Evolutionary conservation across 352 stramenopile genomes (phyloP).

Genomic region (Pythium sukuiense): DNA sequence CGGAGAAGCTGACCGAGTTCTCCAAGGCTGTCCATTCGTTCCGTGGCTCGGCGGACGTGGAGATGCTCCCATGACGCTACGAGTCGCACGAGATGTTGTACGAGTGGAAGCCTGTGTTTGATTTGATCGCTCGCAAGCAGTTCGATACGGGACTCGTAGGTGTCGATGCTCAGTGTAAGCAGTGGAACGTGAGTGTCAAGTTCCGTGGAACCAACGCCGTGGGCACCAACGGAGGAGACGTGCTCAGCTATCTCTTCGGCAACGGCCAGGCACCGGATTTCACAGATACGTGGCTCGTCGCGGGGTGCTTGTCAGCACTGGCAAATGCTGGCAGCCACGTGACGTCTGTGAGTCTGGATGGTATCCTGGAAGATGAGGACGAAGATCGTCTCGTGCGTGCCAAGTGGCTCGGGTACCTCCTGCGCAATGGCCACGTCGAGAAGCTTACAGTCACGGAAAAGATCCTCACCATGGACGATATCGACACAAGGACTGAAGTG

Average conservation of each 20-base stretch:
- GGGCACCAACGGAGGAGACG: neutral
- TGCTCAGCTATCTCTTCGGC: neutral
- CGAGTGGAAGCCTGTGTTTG: conserved; percentile 11
- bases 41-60: neutral
- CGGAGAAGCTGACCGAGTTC: neutral
- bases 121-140: neutral
- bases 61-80: neutral
- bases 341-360: conserved; percentile 1
- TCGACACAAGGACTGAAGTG: conserved; percentile 11
- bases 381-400: conserved; percentile 5
- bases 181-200: neutral
- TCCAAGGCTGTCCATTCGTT: conserved; percentile 4
- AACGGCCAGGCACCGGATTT: neutral
- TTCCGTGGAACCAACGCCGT: neutral
- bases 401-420: conserved; percentile 18
- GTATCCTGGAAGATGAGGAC: conserved; percentile 7
- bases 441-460: conserved; percentile 12
- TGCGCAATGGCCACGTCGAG: neutral
- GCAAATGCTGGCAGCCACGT: conserved; percentile 12
- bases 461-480: conserved; percentile 8
- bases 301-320: conserved; percentile 9
- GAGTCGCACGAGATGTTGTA: conserved; percentile 4
- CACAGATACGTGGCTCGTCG: conserved; percentile 2
- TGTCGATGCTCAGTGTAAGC: neutral
- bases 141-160: neutral